Base-by-base conservation (phyloP, 2,329 filamentous ascomycete genomes). In the Alternaria sp. region DNA sequence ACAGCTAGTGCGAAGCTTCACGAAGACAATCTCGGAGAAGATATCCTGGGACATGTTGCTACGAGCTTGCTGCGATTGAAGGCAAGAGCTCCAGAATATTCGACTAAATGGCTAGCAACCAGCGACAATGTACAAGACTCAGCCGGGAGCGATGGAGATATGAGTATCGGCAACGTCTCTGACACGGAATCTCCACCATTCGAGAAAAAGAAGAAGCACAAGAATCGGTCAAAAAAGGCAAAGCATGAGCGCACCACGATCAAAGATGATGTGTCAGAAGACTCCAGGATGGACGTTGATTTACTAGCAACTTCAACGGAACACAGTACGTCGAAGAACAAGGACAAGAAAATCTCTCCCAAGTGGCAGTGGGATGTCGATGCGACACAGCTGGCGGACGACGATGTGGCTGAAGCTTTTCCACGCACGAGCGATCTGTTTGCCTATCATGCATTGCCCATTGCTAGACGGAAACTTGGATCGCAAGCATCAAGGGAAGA, bases 341-440 rank as follows among this genome's bases (percentile, higher is more conserved):
- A 63, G 21, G 61, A 62, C 10, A 62, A 56, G 4, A 68, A 55
- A 34, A 54, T 69, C 0, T 70, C 69, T 3, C 57, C 49, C 2
- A 45, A 50, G 1, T 70, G 67, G 66, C 44, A 59, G 5, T 74
- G 72, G 70, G 13, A 73, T 28, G 24, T 75, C 4, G 42, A 69
- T 4, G 37, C 52, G 0, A 13, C 26, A 5, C 11, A 42, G 11
- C 9, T 65, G 5, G 41, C 28, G n/a, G 5, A 48, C 2, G 48
- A 57, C 14, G 41, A 54, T n/a, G 13, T 63, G 14, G 9, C 26
- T n/a, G 17, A 29, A 2, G 23, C 53, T 5, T 72, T 73, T 45
- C 31, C 58, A 8, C 54, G 51, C 34, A 60, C 51, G 2, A 58
- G 49, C 26, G 69, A 73, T 54, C 55, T 73, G 0, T 73, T 71